Percentiles rank a stretch among this genome's conserved stretches.
Evolutionary conservation across 441 rosid species (phyloP).

Genomic region (Biscutella laevigata): DNA sequence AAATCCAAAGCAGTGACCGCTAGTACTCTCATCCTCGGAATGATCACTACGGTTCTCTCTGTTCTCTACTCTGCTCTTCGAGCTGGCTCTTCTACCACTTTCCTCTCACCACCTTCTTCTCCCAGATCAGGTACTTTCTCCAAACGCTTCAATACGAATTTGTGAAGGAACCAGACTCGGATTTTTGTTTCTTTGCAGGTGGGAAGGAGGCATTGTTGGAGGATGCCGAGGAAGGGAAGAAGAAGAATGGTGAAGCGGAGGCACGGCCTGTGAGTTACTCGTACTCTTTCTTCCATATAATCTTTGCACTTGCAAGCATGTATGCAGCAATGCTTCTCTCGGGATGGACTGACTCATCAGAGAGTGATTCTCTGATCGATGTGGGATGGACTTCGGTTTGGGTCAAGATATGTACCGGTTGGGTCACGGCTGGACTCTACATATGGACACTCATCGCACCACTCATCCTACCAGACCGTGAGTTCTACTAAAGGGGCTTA

Average conservation of each 20-base stretch:
- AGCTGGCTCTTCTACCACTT: slow-evolving; percentile 88
- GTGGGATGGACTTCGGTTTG: slow-evolving; percentile 98
- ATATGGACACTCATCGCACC: slow-evolving; percentile 83
- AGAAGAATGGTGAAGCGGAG: slow-evolving; percentile 42
- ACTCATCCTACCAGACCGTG: slow-evolving; percentile 55
- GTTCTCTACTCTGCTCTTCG: slow-evolving; percentile 86
- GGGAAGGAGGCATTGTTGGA: slow-evolving; percentile 55
- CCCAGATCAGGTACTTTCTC: slow-evolving; percentile 64
- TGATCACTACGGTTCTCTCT: slow-evolving; percentile 88
- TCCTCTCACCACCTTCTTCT: slow-evolving; percentile 86
- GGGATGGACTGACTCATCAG: slow-evolving; percentile 76
- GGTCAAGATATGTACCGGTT: slow-evolving; percentile 85
- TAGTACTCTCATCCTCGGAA: slow-evolving; percentile 77
- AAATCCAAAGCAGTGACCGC: slow-evolving; percentile 66
- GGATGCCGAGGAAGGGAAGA: slow-evolving; percentile 56
- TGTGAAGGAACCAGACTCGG: background rate
- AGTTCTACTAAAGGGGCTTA: slow-evolving; percentile 38
- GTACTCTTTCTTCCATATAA: slow-evolving; percentile 83
- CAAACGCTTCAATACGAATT: background rate
- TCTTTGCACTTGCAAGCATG: slow-evolving; percentile 96
- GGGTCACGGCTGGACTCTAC: slow-evolving; percentile 79
- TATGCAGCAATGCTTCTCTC: slow-evolving; percentile 95
- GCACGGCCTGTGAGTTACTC: slow-evolving; percentile 71
- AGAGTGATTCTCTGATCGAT: slow-evolving; percentile 64
- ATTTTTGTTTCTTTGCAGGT: slow-evolving; percentile 28